These are phyloP conservation scores for Sclerospora graminicola DNA, from an alignment of 352 stramenopile genomes.

Conservation along the genomic window DNA sequence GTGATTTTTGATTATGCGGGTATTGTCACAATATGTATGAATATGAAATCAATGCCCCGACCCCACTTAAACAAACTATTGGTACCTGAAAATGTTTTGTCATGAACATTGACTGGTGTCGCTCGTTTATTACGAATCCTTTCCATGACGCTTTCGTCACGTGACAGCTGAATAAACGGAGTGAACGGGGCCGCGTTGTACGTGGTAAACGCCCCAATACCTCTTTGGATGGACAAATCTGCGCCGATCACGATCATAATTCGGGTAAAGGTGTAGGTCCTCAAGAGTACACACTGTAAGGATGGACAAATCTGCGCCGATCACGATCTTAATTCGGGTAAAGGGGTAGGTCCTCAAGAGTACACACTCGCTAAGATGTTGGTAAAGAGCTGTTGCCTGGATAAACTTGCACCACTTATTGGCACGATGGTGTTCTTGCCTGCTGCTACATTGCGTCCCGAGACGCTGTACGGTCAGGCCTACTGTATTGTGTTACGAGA, in stretches of 20 bases:
- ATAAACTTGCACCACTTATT: slow-evolving; percentile 61
- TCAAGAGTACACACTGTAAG: too few relatives aligned
- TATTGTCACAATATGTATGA: too few relatives aligned
- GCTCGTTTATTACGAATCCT: slow-evolving; percentile 99
- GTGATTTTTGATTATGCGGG: too few relatives aligned
- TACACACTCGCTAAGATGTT: slow-evolving; percentile 99
- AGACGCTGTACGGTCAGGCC: slow-evolving; percentile 99
- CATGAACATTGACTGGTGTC: slow-evolving; percentile 94
- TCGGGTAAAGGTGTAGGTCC: too few relatives aligned
- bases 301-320: slow-evolving; percentile 99
- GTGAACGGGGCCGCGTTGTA: slow-evolving; percentile 79
- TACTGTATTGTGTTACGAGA: slow-evolving; percentile 99
- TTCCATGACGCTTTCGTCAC: slow-evolving; percentile 99
- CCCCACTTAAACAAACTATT: too few relatives aligned
- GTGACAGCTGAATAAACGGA: slow-evolving; percentile 98
- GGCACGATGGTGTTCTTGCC: slow-evolving; percentile 94
- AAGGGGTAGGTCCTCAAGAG: slow-evolving; percentile 97
- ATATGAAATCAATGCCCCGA: too few relatives aligned
- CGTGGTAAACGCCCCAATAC: slow-evolving; percentile 98
- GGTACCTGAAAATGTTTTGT: slow-evolving; percentile 98
- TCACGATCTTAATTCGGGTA: slow-evolving; percentile 96
- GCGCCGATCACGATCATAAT: too few relatives aligned
- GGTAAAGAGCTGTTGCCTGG: slow-evolving; percentile 76
- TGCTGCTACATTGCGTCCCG: slow-evolving; percentile 95
- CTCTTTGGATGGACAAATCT: slow-evolving; percentile 97